A percentile compares a stretch with the other conserved stretches of the same genome.
These are phyloP conservation scores for Raphanus raphanistrum DNA, from an alignment of 345 rosid species.

Conservation along the genomic window DNA sequence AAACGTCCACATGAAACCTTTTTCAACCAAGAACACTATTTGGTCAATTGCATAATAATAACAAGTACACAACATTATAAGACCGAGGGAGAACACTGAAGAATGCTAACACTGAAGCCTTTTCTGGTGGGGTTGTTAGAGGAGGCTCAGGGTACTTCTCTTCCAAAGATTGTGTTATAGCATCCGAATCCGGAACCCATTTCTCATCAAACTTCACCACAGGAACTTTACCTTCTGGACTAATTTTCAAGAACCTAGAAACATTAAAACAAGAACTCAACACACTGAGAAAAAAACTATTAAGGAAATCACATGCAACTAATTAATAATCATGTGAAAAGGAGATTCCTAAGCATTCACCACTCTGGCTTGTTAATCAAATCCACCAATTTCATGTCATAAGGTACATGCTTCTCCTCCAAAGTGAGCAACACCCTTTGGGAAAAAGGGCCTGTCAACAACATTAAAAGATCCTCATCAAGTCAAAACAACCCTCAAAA, in stretches of 20 bases:
- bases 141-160: constrained; percentile 85
- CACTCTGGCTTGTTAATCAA: constrained; percentile 85
- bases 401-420: constrained; percentile 88
- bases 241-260: constrained; percentile 77
- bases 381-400: constrained; percentile 85
- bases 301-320: not conserved
- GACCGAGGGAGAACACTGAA: not conserved
- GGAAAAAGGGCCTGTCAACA: constrained; percentile 73
- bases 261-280: constrained; percentile 4
- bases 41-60: not conserved
- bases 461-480: not conserved
- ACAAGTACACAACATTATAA: not conserved
- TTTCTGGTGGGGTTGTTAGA: constrained; percentile 68
- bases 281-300: not conserved
- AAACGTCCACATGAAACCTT: not conserved
- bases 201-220: constrained; percentile 72
- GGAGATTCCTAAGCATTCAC: constrained; percentile 41
- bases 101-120: constrained; percentile 69
- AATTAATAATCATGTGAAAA: not conserved
- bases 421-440: constrained; percentile 81
- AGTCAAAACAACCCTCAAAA: not conserved
- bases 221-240: constrained; percentile 93
- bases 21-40: not conserved
- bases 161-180: constrained; percentile 72
- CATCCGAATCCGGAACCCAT: constrained; percentile 94